Conservation (phyloP, 2,329 filamentous ascomycete genomes). For the Ophiostoma ulmi region DNA sequence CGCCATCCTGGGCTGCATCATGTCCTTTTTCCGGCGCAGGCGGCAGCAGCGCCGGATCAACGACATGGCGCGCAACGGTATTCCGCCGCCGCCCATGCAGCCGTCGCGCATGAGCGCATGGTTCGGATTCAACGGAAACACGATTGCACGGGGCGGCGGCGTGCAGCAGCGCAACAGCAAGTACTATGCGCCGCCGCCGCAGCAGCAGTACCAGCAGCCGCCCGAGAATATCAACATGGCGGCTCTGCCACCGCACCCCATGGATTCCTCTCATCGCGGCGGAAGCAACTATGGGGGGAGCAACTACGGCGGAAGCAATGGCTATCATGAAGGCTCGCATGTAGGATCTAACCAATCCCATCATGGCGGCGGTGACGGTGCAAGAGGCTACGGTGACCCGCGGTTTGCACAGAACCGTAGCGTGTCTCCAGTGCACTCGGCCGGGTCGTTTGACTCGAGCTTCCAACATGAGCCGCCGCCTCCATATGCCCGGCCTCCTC, state of each 20-base stretch:
- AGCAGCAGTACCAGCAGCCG: too few relatives aligned
- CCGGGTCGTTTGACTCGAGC: background rate
- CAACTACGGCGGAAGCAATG: background rate
- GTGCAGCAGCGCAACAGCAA: slow-evolving; percentile 1
- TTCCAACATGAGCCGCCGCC: background rate
- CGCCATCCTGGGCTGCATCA: slow-evolving; percentile 61
- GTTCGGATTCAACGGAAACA: slow-evolving; percentile 17
- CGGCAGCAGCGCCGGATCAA: slow-evolving; percentile 20
- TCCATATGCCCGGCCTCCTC: background rate
- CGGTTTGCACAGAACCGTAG: background rate
- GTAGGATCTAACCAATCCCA: background rate
- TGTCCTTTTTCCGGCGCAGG: slow-evolving; percentile 39
- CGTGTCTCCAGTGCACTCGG: background rate
- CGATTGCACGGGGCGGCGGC: slow-evolving; percentile 10
- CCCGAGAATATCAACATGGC: background rate
- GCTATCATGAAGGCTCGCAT: background rate
- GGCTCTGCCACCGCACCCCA: slow-evolving; percentile 2
- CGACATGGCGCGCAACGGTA: slow-evolving; percentile 19
- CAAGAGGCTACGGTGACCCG: background rate
- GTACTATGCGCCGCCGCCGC: slow-evolving; percentile 9
- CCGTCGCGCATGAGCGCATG: background rate
- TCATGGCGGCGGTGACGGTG: too few relatives aligned
- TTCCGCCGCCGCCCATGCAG: slow-evolving; percentile 19
- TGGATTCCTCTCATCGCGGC: background rate
- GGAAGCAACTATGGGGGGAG: background rate